Percentiles rank a stretch among this genome's conserved stretches.
These are phyloP conservation scores for Biscogniauxia marginata DNA, from an alignment of 2,329 filamentous ascomycete genomes.

Conservation along the genomic window DNA sequence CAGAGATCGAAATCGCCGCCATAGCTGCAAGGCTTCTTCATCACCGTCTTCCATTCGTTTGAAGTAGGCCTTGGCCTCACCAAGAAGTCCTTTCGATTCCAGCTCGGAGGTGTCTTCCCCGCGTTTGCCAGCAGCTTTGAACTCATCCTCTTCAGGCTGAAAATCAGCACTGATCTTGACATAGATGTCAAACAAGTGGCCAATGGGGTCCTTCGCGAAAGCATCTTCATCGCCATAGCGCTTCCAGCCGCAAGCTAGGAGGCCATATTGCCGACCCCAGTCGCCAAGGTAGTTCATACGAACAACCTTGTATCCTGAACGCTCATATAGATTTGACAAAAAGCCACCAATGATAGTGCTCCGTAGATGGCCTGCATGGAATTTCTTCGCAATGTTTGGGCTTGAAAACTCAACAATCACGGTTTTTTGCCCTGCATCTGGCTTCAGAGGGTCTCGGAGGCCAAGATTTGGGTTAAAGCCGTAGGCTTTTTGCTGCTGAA, in stretches of 20 bases:
- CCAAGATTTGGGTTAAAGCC: slow-evolving; percentile 64
- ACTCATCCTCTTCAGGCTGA: slow-evolving; percentile 59
- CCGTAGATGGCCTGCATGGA: slow-evolving; percentile 71
- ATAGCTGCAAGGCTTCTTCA: slow-evolving; percentile 52
- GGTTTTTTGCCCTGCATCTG: slow-evolving; percentile 40
- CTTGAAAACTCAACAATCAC: slow-evolving; percentile 72
- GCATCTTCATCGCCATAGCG: slow-evolving; percentile 66
- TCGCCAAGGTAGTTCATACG: slow-evolving; percentile 76
- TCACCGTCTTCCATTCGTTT: slow-evolving; percentile 61
- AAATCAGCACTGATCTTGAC: slow-evolving; percentile 65
- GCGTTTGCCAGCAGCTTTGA: slow-evolving; percentile 50
- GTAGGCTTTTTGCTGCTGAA: slow-evolving; percentile 58
- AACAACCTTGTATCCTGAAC: slow-evolving; percentile 67
- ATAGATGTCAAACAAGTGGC: slow-evolving; percentile 72
- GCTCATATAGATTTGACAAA: slow-evolving; percentile 66
- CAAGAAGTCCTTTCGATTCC: slow-evolving; percentile 46
- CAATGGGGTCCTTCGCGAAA: slow-evolving; percentile 63
- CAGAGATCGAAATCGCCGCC: slow-evolving; percentile 58
- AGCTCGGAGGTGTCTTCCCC: slow-evolving; percentile 40
- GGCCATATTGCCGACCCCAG: slow-evolving; percentile 71
- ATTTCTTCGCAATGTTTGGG: slow-evolving; percentile 73
- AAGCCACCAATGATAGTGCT: slow-evolving; percentile 77
- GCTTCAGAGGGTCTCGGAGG: slow-evolving; percentile 49
- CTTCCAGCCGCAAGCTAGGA: slow-evolving; percentile 67
- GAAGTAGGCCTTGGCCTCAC: slow-evolving; percentile 60